These are phyloP conservation scores for Porogramme epimiltina DNA, from an alignment of 1,284 basidiomycete species.

Conservation along the genomic window DNA sequence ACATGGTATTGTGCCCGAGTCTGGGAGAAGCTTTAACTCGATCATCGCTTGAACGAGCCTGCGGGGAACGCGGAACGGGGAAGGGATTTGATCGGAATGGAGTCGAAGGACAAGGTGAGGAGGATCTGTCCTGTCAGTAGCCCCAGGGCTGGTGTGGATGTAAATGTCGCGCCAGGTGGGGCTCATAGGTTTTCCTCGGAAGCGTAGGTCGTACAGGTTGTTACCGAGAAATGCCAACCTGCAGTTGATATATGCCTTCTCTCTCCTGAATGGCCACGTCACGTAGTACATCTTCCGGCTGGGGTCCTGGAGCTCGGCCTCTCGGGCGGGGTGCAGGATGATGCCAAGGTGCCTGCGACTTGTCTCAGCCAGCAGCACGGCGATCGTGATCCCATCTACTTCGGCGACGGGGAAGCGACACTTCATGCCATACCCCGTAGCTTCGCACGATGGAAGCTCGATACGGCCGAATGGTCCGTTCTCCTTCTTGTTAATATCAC, in stretches of 20 bases:
- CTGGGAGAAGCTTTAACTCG: too few relatives aligned
- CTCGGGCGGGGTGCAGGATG: background rate
- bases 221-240: background rate
- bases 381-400: background rate
- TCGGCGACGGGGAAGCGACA: background rate
- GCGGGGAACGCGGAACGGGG: background rate
- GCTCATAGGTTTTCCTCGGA: background rate
- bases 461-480: background rate
- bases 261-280: background rate
- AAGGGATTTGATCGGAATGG: background rate
- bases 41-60: background rate
- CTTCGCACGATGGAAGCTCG: background rate
- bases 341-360: background rate
- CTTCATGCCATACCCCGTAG: background rate
- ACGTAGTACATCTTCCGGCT: background rate
- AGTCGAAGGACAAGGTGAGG: background rate
- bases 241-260: background rate
- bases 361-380: background rate
- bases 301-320: background rate
- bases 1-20: too few relatives aligned
- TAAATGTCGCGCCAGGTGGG: conserved; percentile 4
- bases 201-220: background rate
- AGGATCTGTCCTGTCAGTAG: background rate
- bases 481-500: too few relatives aligned
- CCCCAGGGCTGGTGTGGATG: background rate